Conservation (phyloP, 2,329 filamentous ascomycete species). For the Aspergillus jensenii region DNA sequence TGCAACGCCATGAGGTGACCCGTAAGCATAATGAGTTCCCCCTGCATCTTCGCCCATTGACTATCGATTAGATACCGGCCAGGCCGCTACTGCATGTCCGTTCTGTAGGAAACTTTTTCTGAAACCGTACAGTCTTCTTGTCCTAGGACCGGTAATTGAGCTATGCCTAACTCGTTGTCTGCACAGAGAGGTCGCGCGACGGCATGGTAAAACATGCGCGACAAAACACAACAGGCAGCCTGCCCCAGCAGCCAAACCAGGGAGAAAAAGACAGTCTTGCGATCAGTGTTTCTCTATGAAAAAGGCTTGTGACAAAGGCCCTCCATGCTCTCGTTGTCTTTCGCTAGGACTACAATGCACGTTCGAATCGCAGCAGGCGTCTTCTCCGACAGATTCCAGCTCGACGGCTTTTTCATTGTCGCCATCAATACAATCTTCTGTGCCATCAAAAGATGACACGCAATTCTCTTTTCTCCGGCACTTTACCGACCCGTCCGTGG, state of each 20-base stretch:
- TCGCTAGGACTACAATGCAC: conserved; percentile 23
- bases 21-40: conserved; percentile 17
- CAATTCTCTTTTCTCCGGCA: conserved; percentile 30
- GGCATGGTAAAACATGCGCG: conserved; percentile 31
- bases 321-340: conserved; percentile 27
- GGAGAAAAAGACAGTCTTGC: conserved; percentile 31
- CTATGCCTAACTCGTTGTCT: neutral
- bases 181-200: conserved; percentile 28
- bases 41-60: neutral
- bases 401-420: conserved; percentile 4
- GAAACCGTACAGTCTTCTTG: conserved; percentile 21
- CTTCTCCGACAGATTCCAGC: neutral
- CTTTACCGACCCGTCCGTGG: conserved; percentile 28
- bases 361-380: conserved; percentile 9
- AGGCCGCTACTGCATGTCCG: conserved; percentile 25
- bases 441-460: neutral
- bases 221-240: conserved; percentile 28
- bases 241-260: conserved; percentile 28
- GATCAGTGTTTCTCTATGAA: conserved; percentile 28
- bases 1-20: conserved; percentile 29
- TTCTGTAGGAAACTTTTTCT: conserved; percentile 31
- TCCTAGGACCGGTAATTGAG: neutral
- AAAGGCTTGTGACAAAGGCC: conserved; percentile 25
- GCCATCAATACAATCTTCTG: conserved; percentile 3
- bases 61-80: conserved; percentile 23